These are phyloP conservation scores for Aspergillus tubingensis DNA, from an alignment of 2,329 filamentous ascomycete species.

Conservation along the genomic window DNA sequence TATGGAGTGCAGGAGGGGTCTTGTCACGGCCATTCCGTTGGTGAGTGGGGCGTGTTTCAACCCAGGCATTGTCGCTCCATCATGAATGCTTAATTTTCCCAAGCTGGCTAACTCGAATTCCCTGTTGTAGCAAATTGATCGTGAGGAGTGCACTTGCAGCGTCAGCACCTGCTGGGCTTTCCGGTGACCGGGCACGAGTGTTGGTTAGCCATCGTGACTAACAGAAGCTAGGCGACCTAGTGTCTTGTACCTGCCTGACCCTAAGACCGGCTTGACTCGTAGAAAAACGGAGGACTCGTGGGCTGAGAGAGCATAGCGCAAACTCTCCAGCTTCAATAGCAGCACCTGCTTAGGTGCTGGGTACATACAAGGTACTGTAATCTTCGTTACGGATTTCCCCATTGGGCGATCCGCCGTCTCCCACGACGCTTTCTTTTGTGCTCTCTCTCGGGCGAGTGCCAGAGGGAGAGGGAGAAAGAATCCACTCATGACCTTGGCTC, in stretches of 20 bases:
- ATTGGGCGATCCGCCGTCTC: slow-evolving; percentile 13
- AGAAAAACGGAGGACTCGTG: not conserved
- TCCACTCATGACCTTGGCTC: not conserved
- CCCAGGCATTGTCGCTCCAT: not conserved
- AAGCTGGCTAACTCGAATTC: slow-evolving; percentile 9
- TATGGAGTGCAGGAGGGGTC: not conserved
- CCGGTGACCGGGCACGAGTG: not conserved
- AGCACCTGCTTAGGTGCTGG: not conserved
- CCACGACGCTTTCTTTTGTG: too few relatives aligned
- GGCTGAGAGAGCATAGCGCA: not conserved
- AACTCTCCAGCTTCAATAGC: not conserved
- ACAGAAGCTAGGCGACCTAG: not conserved
- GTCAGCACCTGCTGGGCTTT: not conserved
- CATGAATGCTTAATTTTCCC: slow-evolving; percentile 11
- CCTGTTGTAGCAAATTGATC: not conserved
- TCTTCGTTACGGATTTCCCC: slow-evolving; percentile 16
- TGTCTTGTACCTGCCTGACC: not conserved
- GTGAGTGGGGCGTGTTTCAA: not conserved
- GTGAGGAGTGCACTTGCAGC: not conserved
- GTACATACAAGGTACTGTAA: slow-evolving; percentile 1
- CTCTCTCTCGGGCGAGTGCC: not conserved
- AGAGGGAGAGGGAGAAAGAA: not conserved
- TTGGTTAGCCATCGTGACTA: not conserved
- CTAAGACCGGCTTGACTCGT: not conserved
- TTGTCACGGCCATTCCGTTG: not conserved